A percentile compares a stretch with the other conserved stretches of the same genome.
These are phyloP conservation scores for Pythium brassicae DNA, from an alignment of 352 stramenopile genomes.

Conservation along the genomic window DNA sequence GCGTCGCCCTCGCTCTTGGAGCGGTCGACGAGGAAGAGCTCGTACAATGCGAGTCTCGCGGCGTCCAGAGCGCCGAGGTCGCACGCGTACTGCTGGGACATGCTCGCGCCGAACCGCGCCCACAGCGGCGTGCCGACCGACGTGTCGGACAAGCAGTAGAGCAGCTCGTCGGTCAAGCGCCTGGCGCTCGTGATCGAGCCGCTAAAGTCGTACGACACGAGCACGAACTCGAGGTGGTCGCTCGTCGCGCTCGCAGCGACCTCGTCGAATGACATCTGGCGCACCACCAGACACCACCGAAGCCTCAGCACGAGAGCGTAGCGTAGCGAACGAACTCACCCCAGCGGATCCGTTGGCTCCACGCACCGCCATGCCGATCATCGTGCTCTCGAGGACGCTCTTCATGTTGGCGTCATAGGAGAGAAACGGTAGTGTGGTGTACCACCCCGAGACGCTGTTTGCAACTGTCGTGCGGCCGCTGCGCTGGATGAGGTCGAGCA, in stretches of 20 bases:
- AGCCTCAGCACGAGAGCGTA: background rate
- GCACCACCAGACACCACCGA: background rate
- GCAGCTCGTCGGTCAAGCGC: slow-evolving; percentile 70
- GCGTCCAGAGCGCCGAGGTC: slow-evolving; percentile 48
- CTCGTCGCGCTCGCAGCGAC: slow-evolving; percentile 28
- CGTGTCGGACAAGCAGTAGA: slow-evolving; percentile 56
- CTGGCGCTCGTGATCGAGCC: slow-evolving; percentile 80
- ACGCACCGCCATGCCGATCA: slow-evolving; percentile 73
- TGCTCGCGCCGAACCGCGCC: slow-evolving; percentile 76
- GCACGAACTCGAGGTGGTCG: slow-evolving; percentile 78
- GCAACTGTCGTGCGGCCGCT: slow-evolving; percentile 36
- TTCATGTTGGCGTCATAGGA: slow-evolving; percentile 59
- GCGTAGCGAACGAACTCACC: background rate
- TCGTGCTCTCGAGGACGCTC: slow-evolving; percentile 55
- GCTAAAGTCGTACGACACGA: slow-evolving; percentile 86
- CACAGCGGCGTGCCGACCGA: slow-evolving; percentile 40
- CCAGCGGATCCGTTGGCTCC: background rate
- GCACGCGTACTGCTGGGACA: slow-evolving; percentile 56
- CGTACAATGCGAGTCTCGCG: slow-evolving; percentile 71
- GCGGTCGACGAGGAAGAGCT: slow-evolving; percentile 89
- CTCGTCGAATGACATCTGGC: slow-evolving; percentile 82
- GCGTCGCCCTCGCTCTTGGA: slow-evolving; percentile 41
- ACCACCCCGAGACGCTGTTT: slow-evolving; percentile 61
- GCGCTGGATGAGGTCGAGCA: slow-evolving; percentile 74
- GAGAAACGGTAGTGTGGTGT: slow-evolving; percentile 86